Conservation (phyloP, 2,329 filamentous ascomycete genomes). For the Hortaea sp. region DNA sequence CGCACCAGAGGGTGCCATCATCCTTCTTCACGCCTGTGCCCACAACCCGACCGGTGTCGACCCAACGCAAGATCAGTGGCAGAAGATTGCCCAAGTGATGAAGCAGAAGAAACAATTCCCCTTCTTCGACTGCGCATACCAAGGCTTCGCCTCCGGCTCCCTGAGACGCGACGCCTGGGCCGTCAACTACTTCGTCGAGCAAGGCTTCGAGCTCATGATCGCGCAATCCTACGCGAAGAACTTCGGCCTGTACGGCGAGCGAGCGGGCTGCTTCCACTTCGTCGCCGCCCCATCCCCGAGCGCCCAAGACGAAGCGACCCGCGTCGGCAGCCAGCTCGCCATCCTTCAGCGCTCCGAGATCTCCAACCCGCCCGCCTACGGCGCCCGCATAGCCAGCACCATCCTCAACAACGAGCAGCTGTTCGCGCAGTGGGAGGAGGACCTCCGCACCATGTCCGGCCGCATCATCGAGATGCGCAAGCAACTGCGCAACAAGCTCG, state of each 20-base stretch:
- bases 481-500: conserved; percentile 66
- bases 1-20: conserved; percentile 70
- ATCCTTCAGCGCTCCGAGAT: conserved; percentile 96
- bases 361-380: conserved; percentile 91
- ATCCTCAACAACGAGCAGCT: conserved; percentile 74
- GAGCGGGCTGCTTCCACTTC: conserved; percentile 92
- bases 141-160: conserved; percentile 91
- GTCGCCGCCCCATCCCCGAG: conserved; percentile 64
- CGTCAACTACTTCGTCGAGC: conserved; percentile 87
- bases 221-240: conserved; percentile 47
- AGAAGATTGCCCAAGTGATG: conserved; percentile 71
- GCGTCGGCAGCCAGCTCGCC: conserved; percentile 79
- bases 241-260: conserved; percentile 84
- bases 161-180: conserved; percentile 77
- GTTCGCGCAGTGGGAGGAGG: conserved; percentile 85
- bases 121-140: conserved; percentile 97
- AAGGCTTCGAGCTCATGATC: conserved; percentile 62
- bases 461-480: conserved; percentile 89
- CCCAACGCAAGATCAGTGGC: conserved; percentile 89
- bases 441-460: conserved; percentile 87
- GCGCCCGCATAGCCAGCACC: conserved; percentile 74
- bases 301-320: conserved; percentile 46
- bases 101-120: conserved; percentile 77
- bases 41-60: conserved; percentile 98
- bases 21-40: conserved; percentile 88